Percentiles rank a stretch among this genome's conserved stretches.
phyloP scores from a whole-genome alignment of 2,329 filamentous ascomycete species.

The Fusarium verrucosum region DNA sequence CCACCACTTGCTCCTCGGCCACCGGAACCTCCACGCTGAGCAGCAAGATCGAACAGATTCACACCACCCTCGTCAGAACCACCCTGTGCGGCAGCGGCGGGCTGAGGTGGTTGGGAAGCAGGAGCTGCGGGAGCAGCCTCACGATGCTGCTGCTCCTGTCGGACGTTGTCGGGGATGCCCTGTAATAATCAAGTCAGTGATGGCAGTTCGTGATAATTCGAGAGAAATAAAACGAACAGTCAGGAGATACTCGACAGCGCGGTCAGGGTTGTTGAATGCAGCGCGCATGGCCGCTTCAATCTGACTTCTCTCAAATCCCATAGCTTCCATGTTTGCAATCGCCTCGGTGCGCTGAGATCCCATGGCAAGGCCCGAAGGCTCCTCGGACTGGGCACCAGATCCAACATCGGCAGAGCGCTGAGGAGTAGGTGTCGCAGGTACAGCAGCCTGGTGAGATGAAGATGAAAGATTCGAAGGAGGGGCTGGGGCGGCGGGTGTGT shows the following conservation, averaged over 20 bases:
- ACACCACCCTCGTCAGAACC: conserved; percentile 73
- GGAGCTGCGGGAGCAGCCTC: conserved; percentile 50
- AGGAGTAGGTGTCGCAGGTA: conserved; percentile 64
- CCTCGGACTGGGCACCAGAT: conserved; percentile 57
- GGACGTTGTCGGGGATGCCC: conserved; percentile 90
- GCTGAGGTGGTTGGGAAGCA: conserved; percentile 52
- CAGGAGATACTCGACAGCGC: conserved; percentile 94
- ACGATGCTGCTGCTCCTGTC: conserved; percentile 71
- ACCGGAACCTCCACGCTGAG: conserved; percentile 70
- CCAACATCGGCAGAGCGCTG: conserved; percentile 53
- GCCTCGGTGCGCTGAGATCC: conserved; percentile 83
- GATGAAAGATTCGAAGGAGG: conserved; percentile 52
- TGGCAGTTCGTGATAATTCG: neutral
- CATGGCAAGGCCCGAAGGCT: conserved; percentile 83
- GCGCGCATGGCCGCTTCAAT: conserved; percentile 96
- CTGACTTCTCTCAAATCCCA: conserved; percentile 90
- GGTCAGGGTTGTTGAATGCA: conserved; percentile 95
- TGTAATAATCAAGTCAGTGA: conserved; percentile 49
- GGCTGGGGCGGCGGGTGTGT: conserved; percentile 68
- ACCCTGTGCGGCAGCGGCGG: conserved; percentile 52
- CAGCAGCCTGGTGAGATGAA: conserved; percentile 59
- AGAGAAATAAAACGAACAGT: conserved; percentile 65
- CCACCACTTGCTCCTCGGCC: conserved; percentile 56
- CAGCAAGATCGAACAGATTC: conserved; percentile 93
- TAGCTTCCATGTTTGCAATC: conserved; percentile 92